Evolutionary conservation across 2,329 filamentous ascomycete genomes (phyloP), one percentile per base, ranked within the genome.

Genomic region (Beauveria sp.): DNA sequence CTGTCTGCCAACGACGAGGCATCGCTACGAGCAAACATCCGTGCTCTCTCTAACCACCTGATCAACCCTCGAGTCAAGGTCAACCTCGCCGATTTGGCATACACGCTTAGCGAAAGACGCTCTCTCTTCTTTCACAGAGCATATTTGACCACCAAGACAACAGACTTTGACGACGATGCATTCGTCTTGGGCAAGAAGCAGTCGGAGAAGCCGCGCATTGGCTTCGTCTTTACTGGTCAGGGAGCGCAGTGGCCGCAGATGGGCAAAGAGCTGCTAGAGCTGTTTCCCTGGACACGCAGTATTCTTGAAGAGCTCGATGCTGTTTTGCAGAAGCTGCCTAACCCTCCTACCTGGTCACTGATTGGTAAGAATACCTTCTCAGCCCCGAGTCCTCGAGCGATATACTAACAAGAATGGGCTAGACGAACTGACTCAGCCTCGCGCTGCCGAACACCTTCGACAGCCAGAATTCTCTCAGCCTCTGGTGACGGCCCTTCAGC

Each of bases 401-500:
- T 18, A 4, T 20, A 10, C 53, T 55, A 44, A 55, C n/a, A 16
- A 3, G 14, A 3, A 10, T 16, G 5, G 8, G 34, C 16, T 43
- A 55, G 53, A 55, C n/a, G 53, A 55, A 18, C 16, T 55, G 24
- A 64, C 61, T 44, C 58, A 62, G 14, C 18, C 28, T 30, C 58
- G 48, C 14, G 22, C 40, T 18, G 43, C 48, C 12, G 43, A 54
- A 5, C 50, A 54, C 20, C 54, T 56, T 34, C 47, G 47, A 22
- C 41, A 53, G 22, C 46, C 80, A 0, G 78, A 66, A 44, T 12
- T 79, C 77, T 64, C 54, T 16, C 60, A 77, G 62, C 70, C 76
- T 5, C 59, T 74, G 0, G 78, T 72, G 58, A 79, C 77, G 0
- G 75, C 75, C 0, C 47, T 80, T 0, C 78, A 80, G 61, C 67